Evolutionary conservation across 306 rosid genomes (phyloP).

Genomic region (Luffa aegyptiaca): DNA sequence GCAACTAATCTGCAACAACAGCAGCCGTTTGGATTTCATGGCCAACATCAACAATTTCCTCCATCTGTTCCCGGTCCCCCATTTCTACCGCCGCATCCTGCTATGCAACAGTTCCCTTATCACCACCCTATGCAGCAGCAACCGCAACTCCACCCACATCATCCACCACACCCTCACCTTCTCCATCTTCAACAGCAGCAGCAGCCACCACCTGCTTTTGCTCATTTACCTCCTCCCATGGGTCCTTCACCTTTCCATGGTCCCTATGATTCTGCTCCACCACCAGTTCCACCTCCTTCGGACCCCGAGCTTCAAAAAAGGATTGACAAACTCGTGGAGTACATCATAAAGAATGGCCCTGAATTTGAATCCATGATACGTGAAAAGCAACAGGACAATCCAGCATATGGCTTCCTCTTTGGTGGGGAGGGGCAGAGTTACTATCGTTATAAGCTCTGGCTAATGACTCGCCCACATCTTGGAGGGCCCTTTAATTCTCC

Average conservation of each 20-base stretch:
- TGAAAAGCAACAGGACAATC: conserved; percentile 88
- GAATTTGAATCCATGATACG: conserved; percentile 95
- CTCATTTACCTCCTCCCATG: conserved; percentile 55
- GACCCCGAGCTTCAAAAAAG: conserved; percentile 95
- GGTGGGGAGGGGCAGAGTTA: conserved; percentile 91
- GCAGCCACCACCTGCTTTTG: conserved; percentile 49
- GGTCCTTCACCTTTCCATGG: conserved; percentile 47
- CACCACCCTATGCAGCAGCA: conserved; percentile 58
- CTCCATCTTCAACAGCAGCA: conserved; percentile 73
- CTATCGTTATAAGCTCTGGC: conserved; percentile 79
- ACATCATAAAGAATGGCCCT: conserved; percentile 82
- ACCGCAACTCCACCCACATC: conserved; percentile 38
- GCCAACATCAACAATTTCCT: conserved; percentile 82
- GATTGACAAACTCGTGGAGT: conserved; percentile 84
- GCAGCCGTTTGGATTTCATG: conserved; percentile 63
- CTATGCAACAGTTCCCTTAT: conserved; percentile 69
- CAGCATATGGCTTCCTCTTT: conserved; percentile 79
- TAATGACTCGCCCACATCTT: conserved; percentile 46
- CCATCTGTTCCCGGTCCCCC: conserved; percentile 71
- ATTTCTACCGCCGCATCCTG: conserved; percentile 64
- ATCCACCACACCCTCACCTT: conserved; percentile 51
- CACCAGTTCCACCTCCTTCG: conserved; percentile 58
- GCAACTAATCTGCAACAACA: conserved; percentile 56
- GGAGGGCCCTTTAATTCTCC: conserved; percentile 64
- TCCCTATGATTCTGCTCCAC: conserved; percentile 46